Percentiles rank a stretch among this genome's conserved stretches.
Conservation (phyloP, 495 filamentous ascomycete genomes). For the Symbiotaphrina buchneri region DNA sequence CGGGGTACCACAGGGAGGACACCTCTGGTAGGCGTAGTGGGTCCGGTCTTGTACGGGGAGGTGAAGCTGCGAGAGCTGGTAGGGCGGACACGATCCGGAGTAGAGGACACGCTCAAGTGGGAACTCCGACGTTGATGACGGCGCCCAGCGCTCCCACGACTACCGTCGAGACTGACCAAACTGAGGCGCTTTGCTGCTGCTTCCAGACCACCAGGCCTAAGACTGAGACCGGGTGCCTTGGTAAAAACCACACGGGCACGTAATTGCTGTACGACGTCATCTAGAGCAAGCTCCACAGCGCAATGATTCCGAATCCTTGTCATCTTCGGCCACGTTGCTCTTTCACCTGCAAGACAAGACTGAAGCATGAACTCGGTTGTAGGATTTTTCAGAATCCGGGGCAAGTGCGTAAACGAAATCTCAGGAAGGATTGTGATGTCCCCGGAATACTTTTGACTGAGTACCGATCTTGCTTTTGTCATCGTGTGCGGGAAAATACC, state of each 20-base stretch:
- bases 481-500: constrained; percentile 64
- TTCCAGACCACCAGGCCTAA: constrained; percentile 14
- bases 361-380: constrained; percentile 71
- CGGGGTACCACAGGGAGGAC: too few relatives aligned
- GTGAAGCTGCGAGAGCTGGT: not conserved
- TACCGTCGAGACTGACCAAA: constrained; percentile 1
- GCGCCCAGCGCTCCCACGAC: constrained; percentile 2
- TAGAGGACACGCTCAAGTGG: not conserved
- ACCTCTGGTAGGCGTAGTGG: not conserved
- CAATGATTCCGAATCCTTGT: constrained; percentile 62
- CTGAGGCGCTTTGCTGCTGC: not conserved
- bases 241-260: constrained; percentile 60
- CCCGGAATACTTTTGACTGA: constrained; percentile 83
- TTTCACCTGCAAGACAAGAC: constrained; percentile 52
- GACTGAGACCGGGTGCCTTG: constrained; percentile 46
- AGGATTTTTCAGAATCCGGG: constrained; percentile 64
- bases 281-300: constrained; percentile 70
- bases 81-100: not conserved
- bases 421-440: constrained; percentile 87
- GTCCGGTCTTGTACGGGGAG: not conserved
- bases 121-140: not conserved
- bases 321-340: constrained; percentile 79
- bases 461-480: constrained; percentile 55
- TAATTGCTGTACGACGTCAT: constrained; percentile 58
- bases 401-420: constrained; percentile 50